Percentiles rank a stretch among this genome's conserved stretches.
Conservation (phyloP, 352 stramenopile genomes). For the Thraustochytrium sp. region DNA sequence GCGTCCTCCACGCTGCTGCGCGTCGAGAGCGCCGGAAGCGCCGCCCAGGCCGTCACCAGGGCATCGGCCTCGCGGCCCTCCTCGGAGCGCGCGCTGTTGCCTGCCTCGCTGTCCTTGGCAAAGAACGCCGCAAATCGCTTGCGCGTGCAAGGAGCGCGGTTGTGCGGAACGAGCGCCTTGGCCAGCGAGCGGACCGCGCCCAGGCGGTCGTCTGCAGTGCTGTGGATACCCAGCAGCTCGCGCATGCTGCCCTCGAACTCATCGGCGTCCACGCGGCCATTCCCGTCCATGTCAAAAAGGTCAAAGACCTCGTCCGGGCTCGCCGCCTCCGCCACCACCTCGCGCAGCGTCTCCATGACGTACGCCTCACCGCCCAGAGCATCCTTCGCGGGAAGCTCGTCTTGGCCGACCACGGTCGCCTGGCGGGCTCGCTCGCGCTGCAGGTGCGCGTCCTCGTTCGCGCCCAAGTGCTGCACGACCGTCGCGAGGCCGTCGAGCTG, state of each 20-base stretch:
- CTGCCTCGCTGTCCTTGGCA: background rate
- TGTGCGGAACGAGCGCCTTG: background rate
- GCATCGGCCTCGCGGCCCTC: background rate
- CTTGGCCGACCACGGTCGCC: too few species aligned
- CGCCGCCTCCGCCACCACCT: background rate
- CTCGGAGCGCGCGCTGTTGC: background rate
- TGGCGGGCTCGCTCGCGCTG: background rate
- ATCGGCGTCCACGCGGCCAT: background rate
- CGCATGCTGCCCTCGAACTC: conserved; percentile 44
- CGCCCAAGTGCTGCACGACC: background rate
- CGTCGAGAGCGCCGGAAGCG: background rate
- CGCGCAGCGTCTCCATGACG: background rate
- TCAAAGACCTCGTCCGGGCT: conserved; percentile 36
- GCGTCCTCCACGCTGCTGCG: background rate
- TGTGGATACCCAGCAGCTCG: background rate
- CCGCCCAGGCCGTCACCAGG: background rate
- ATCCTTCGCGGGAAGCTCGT: too few species aligned
- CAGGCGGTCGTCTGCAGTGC: background rate
- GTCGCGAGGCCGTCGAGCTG: background rate
- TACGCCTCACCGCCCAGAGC: too few species aligned
- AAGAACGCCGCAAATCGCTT: background rate
- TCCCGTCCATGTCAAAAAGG: conserved; percentile 37
- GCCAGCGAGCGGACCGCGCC: background rate
- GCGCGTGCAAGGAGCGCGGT: background rate
- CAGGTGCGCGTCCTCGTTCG: background rate